These are phyloP conservation scores for Didymella lethalis DNA, from an alignment of 2,329 filamentous ascomycete genomes.

Conservation along the genomic window DNA sequence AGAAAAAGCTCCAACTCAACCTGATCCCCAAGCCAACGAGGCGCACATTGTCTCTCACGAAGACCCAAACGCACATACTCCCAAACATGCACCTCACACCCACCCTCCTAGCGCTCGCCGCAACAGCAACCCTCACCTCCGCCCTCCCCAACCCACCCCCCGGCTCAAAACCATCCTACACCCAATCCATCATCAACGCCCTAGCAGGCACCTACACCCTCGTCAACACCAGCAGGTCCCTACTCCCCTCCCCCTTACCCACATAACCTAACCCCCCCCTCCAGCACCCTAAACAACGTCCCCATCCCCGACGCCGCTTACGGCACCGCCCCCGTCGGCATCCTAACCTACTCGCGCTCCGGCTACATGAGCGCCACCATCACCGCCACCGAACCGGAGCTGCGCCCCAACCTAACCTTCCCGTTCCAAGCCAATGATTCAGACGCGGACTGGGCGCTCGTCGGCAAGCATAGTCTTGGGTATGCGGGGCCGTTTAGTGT, in stretches of 20 bases:
- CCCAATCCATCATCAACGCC: constrained; percentile 27
- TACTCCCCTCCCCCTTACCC: background rate
- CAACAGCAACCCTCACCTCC: constrained; percentile 9
- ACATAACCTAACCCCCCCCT: background rate
- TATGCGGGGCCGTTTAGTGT: constrained; percentile 37
- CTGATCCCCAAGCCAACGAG: background rate
- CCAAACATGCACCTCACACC: constrained; percentile 9
- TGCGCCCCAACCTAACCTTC: constrained; percentile 35
- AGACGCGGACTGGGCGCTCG: constrained; percentile 40
- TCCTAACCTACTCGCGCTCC: constrained; percentile 36
- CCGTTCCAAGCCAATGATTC: constrained; percentile 31
- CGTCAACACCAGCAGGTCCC: constrained; percentile 31
- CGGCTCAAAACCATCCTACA: background rate
- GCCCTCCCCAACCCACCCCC: constrained; percentile 15
- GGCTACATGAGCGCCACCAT: constrained; percentile 43
- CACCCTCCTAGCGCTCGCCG: constrained; percentile 1
- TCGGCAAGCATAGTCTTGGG: constrained; percentile 40
- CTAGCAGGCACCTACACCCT: constrained; percentile 38
- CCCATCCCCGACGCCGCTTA: constrained; percentile 36
- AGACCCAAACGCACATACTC: too few species aligned
- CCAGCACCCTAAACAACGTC: constrained; percentile 28
- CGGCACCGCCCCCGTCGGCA: constrained; percentile 33
- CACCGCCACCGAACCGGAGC: constrained; percentile 33
- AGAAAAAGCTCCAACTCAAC: background rate
- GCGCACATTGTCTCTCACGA: too few species aligned